Conservation (phyloP, 805 yeast genomes). For the Clavispora santaluciae region DNA sequence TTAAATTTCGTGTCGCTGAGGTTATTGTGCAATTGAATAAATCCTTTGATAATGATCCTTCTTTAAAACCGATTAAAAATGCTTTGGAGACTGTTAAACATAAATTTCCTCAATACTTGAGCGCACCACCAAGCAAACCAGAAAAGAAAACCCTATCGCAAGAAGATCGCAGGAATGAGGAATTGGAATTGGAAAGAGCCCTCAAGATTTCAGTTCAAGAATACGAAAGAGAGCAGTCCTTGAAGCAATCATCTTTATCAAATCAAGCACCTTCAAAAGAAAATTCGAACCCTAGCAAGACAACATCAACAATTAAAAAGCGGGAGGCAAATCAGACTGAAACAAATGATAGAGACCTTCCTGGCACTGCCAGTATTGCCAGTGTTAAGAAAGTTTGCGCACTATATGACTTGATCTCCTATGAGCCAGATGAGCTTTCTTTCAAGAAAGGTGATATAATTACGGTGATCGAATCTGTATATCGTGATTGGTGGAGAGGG, state of each 20-base stretch:
- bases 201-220: constrained; percentile 70
- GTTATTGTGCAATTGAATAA: constrained; percentile 61
- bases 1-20: constrained; percentile 62
- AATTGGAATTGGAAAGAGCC: constrained; percentile 73
- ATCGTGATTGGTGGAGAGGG: constrained; percentile 96
- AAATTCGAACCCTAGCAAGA: not conserved
- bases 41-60: constrained; percentile 69
- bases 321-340: constrained; percentile 1
- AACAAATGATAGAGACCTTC: constrained; percentile 11
- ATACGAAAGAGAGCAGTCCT: constrained; percentile 37
- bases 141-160: constrained; percentile 46
- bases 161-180: constrained; percentile 55
- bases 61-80: constrained; percentile 63
- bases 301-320: not conserved
- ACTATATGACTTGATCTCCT: constrained; percentile 70
- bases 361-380: constrained; percentile 31
- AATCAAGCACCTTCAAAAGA: constrained; percentile 31
- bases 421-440: constrained; percentile 82
- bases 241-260: constrained; percentile 24
- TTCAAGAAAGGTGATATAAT: constrained; percentile 86
- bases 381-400: constrained; percentile 71
- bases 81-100: constrained; percentile 47
- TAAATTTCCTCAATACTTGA: constrained; percentile 31
- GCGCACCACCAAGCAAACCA: constrained; percentile 49
- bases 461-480: constrained; percentile 79